These are phyloP conservation scores for Tuber calosporum DNA, from an alignment of 495 filamentous ascomycete genomes.

Conservation along the genomic window DNA sequence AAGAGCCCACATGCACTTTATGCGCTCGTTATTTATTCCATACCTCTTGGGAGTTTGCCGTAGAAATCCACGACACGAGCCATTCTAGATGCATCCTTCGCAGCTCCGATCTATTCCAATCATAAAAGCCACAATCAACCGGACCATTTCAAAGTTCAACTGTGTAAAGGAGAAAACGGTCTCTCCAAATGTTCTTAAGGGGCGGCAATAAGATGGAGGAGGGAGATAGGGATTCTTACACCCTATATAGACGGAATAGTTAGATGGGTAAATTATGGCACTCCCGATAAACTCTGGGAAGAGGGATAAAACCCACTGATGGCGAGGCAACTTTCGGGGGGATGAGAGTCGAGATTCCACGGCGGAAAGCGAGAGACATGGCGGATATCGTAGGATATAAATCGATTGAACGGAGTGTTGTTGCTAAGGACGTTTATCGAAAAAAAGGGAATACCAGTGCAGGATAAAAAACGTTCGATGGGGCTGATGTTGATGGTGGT, in stretches of 20 bases:
- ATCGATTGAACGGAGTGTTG: slow-evolving; percentile 23
- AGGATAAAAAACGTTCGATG: slow-evolving; percentile 34
- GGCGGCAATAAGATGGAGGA: neutral
- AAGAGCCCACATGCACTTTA: neutral
- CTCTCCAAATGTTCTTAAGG: neutral
- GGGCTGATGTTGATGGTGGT: slow-evolving; percentile 42
- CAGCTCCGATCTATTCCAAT: slow-evolving; percentile 60
- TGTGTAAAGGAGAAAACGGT: neutral
- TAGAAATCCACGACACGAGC: slow-evolving; percentile 96
- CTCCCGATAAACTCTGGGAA: slow-evolving; percentile 9
- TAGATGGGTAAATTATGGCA: slow-evolving; percentile 16
- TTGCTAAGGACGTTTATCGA: neutral
- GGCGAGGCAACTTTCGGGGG: slow-evolving; percentile 98
- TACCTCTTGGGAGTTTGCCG: slow-evolving; percentile 69
- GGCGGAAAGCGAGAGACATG: slow-evolving; percentile 85
- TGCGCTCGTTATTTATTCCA: neutral
- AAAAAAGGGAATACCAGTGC: slow-evolving; percentile 23
- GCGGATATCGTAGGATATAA: slow-evolving; percentile 46
- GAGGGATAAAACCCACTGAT: slow-evolving; percentile 59
- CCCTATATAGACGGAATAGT: slow-evolving; percentile 23
- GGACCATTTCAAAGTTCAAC: neutral
- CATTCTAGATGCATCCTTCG: slow-evolving; percentile 92
- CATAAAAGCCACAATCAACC: slow-evolving; percentile 18
- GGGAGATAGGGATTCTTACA: slow-evolving; percentile 26
- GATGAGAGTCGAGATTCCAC: slow-evolving; percentile 94